Evolutionary conservation across 1,284 basidiomycete genomes (phyloP), one percentile per base, ranked within the genome.

Genomic region (Omphalotus olearius): DNA sequence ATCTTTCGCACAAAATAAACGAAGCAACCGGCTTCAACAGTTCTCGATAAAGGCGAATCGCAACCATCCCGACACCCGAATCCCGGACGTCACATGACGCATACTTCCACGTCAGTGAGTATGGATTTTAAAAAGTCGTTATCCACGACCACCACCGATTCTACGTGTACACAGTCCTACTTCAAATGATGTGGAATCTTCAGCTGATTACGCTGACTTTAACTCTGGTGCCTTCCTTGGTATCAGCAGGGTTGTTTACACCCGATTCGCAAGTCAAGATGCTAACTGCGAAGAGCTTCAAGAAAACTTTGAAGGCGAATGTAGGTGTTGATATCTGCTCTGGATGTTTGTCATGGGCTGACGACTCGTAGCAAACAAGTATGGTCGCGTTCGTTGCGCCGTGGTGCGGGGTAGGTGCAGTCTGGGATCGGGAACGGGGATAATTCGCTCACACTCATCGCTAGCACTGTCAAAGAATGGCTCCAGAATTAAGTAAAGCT

Each of bases 321-420:
- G 87, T 93, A 70, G 56, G 87, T 72, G 47, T 39, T 35, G 45
- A 17, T 42, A n/a, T 30, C 17, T 6, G 37, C 26, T 26, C 13
- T 26, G 6, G 10, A 43, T 45, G 23, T 20, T 23, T 13, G 9
- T 36, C 11, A 2, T 0, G 16, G 16, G 4, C 18, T 52, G n/a
- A 14, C 1, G 7, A 35, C 33, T 18, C 18, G 10, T 59, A 91
- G 88, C 72, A 79, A 68, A 88, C 88, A 28, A 82, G 76, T 45
- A 65, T 93, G 60, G 83, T 93, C n/a, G 91, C 91, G 1, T 94
- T 93, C 62, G 87, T 93, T 6, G 92, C 91, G 23, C 88, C 91
- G 6, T 94, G 91, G 89, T 91, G 89, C 62, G 89, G 88, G 56
- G 91, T 91, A 66, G 66, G 88, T 16, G 14, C 4, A 43, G 53